phyloP scores from a whole-genome alignment of 2,329 filamentous ascomycete genomes.

The Arthrobotrys megalospora region DNA sequence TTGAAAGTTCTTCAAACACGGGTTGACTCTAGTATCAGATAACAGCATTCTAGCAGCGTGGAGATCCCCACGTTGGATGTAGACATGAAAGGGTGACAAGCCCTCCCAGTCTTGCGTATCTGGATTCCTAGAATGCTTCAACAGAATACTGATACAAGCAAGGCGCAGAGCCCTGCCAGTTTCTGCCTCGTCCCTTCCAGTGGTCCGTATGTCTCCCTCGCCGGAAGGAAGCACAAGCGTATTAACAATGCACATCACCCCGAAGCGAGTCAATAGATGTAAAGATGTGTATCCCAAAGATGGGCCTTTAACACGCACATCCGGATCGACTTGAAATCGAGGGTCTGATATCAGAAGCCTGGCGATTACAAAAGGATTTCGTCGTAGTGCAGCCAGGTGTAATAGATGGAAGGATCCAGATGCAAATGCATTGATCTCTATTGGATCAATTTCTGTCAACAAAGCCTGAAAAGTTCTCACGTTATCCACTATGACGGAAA shows the following conservation, averaged over 20 bases:
- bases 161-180: constrained; percentile 5
- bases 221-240: constrained; percentile 1
- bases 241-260: neutral
- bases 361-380: constrained; percentile 3
- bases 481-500: constrained; percentile 19
- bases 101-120: constrained; percentile 15
- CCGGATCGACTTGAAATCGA: constrained; percentile 7
- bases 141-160: neutral
- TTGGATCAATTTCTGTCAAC: neutral
- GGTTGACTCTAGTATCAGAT: neutral
- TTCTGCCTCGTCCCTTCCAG: neutral
- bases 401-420: constrained; percentile 9
- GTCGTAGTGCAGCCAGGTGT: constrained; percentile 14
- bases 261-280: constrained; percentile 1
- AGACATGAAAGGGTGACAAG: neutral
- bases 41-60: neutral
- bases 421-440: neutral
- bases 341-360: constrained; percentile 5
- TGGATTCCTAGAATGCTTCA: constrained; percentile 1
- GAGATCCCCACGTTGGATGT: neutral
- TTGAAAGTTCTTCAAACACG: neutral
- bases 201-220: neutral
- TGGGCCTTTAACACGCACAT: constrained; percentile 24
- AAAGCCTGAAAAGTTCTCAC: neutral
- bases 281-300: constrained; percentile 11